Conservation (phyloP, 2,329 filamentous ascomycete genomes). For the Neocatenulostroma microsporum region DNA sequence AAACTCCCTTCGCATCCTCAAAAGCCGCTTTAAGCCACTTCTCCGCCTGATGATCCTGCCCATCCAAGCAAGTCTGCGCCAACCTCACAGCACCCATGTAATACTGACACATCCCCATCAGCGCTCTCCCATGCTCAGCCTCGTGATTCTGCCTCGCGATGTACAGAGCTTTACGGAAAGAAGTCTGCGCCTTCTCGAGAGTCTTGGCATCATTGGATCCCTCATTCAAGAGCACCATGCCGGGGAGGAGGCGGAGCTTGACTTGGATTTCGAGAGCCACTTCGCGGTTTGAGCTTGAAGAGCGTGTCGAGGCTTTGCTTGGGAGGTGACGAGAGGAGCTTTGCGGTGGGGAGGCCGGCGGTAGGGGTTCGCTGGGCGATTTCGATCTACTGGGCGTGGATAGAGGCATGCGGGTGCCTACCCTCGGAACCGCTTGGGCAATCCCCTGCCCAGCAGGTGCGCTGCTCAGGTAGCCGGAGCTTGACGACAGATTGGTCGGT, state of each 20-base stretch:
- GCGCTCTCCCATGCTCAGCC: background rate
- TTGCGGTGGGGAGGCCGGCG: background rate
- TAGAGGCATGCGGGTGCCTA: background rate
- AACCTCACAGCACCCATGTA: constrained; percentile 7
- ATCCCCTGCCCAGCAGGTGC: background rate
- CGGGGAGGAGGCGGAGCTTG: constrained; percentile 6
- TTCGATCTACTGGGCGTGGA: background rate
- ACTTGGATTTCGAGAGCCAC: constrained; percentile 5
- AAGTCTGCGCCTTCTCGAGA: background rate
- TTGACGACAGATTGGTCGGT: no score
- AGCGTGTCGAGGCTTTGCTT: background rate
- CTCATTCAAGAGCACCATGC: constrained; percentile 4
- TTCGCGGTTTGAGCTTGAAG: background rate
- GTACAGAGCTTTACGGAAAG: background rate
- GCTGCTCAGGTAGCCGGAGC: no score
- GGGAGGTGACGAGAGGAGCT: background rate
- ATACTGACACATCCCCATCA: constrained; percentile 9
- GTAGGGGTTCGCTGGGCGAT: background rate
- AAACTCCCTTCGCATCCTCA: constrained; percentile 5
- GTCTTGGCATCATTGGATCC: background rate
- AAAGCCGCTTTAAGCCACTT: constrained; percentile 5
- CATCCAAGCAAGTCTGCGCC: background rate
- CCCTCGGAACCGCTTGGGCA: background rate
- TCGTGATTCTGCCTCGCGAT: background rate
- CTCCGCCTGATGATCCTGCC: background rate